A percentile compares a stretch with the other conserved stretches of the same genome.
phyloP scores from a whole-genome alignment of 148 eudicot genomes.

The Cornus florida region DNA sequence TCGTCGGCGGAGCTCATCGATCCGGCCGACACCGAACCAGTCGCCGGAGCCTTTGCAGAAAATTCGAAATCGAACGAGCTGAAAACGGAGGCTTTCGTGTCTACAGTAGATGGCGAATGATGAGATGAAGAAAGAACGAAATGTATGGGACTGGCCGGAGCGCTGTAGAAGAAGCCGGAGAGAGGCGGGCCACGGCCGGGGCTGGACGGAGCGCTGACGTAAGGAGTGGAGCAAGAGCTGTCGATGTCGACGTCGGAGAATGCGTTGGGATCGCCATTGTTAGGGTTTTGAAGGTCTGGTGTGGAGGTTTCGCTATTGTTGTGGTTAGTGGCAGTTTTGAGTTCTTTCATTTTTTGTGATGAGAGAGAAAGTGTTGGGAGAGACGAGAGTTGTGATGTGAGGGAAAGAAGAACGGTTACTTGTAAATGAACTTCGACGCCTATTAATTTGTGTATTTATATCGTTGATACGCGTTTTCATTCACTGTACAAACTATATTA shows the following conservation, averaged over 20 bases:
- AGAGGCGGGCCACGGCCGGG: conserved; percentile 43
- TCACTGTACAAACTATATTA: background rate
- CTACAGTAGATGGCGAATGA: background rate
- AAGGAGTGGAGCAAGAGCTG: conserved; percentile 67
- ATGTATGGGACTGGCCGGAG: conserved; percentile 74
- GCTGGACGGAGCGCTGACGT: conserved; percentile 66
- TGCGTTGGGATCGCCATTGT: background rate
- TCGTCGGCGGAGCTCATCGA: conserved; percentile 51
- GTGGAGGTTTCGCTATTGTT: background rate
- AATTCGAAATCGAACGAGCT: conserved; percentile 65
- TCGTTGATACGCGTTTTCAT: background rate
- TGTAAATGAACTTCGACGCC: background rate
- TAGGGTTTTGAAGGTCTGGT: background rate
- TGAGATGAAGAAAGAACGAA: conserved; percentile 24
- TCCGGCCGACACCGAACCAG: conserved; percentile 17
- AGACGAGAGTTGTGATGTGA: background rate
- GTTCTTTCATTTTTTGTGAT: background rate
- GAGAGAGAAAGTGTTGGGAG: background rate
- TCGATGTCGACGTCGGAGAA: conserved; percentile 40
- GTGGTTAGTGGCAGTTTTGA: background rate
- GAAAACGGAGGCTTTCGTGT: background rate
- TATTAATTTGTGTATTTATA: background rate
- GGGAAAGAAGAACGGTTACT: background rate
- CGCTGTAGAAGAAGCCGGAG: conserved; percentile 67
- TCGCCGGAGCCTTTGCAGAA: conserved; percentile 25